Base-by-base conservation (phyloP, 2,329 filamentous ascomycete genomes). In the Aspergillus aculeatinus region DNA sequence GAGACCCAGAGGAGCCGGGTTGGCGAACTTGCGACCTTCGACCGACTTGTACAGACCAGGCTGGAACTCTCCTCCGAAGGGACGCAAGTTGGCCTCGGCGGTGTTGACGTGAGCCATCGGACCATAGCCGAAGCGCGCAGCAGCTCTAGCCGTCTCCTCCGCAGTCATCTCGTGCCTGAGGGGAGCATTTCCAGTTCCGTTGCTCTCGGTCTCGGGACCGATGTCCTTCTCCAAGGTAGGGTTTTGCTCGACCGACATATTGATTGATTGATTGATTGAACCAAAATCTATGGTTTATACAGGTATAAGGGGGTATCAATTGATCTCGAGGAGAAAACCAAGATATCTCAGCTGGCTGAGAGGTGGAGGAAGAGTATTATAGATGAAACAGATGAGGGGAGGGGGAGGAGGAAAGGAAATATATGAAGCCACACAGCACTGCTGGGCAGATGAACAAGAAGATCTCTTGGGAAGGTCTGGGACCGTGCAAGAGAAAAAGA, bases 1-100 rank as follows among this genome's bases (percentile, higher is more conserved):
- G 52, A 94, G 85, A 64, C 91, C 90, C 44, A 93, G 82, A 31
- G 90, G 90, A 56, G 88, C 89, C 4, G 90, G 90, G 78, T 93
- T 93, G 79, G 84, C 90, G 75, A 93, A 86, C 80, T 90, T 89
- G 77, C 88, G 87, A 23, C 73, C 65, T 73, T 85, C 83, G 76
- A 86, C 84, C 9, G 86, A 80, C 76, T 83, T 86, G 82, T 88
- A 85, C 56, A 84, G 78, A 78, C 88, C 88, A 55, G 89, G 88
- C 76, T 92, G 87, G 76, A 91, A 87, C 70, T 88, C 87, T 79
- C 88, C 88, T 65, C 87, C 89, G 70, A 89, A 89, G 68, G 89
- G 83, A 55, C 83, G 81, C 49, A 87, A 76, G 48, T 76, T 74
- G n/a, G 75, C 74, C 58, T 76, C 78, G 12, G 73, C 61, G 53